These are phyloP conservation scores for Eruca vesicaria DNA, from an alignment of 441 rosid species.

Conservation along the genomic window DNA sequence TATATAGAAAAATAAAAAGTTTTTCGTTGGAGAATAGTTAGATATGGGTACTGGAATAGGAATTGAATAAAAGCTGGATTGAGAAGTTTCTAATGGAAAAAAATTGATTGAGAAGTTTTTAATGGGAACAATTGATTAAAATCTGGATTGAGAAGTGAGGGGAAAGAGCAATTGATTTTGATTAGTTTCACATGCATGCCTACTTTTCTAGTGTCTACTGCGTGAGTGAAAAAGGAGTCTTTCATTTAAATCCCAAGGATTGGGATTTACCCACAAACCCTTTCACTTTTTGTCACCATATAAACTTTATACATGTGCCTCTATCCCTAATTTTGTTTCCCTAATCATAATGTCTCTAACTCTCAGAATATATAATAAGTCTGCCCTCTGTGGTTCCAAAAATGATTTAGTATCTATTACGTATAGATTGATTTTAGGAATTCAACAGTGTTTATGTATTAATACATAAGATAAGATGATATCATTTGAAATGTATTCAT, in stretches of 20 bases:
- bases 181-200: constrained; percentile 34
- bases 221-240: neutral
- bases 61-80: neutral
- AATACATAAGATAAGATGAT: neutral
- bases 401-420: neutral
- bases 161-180: constrained; percentile 22
- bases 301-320: constrained; percentile 1
- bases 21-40: neutral
- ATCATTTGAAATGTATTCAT: neutral
- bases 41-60: constrained; percentile 9
- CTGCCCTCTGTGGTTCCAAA: neutral
- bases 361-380: neutral
- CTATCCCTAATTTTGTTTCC: constrained; percentile 11
- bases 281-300: constrained; percentile 13
- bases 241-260: constrained; percentile 25
- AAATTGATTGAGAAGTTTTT: too few relatives aligned
- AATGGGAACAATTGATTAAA: too few relatives aligned
- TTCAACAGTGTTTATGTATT: neutral
- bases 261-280: constrained; percentile 3
- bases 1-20: neutral
- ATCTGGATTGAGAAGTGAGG: neutral
- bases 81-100: neutral
- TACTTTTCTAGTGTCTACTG: constrained; percentile 25
- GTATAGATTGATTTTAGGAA: neutral
- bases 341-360: constrained; percentile 26